These are phyloP conservation scores for Penicillium expansum DNA, from an alignment of 2,329 filamentous ascomycete species.

Conservation along the genomic window DNA sequence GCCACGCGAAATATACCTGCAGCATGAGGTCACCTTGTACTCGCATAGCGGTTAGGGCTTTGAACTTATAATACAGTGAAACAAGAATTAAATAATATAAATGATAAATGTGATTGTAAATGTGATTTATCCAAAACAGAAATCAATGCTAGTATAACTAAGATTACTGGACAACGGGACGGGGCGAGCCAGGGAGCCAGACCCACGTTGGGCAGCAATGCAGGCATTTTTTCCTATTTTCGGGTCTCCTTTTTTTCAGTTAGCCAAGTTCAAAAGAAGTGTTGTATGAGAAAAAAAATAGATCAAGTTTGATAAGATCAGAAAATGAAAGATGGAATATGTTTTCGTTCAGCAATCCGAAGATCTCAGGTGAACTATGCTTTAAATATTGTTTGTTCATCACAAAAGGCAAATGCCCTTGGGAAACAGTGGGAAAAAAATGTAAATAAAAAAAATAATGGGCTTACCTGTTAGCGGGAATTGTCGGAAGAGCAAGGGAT, in stretches of 20 bases:
- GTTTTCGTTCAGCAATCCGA: constrained; percentile 42
- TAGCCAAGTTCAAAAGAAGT: constrained; percentile 11
- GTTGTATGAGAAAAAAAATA: constrained; percentile 7
- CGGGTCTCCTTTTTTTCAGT: constrained; percentile 14
- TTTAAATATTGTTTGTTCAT: constrained; percentile 38
- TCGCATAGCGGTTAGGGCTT: background rate
- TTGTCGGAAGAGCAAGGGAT: background rate
- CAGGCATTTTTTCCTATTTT: constrained; percentile 11
- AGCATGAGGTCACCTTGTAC: constrained; percentile 1
- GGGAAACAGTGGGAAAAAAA: background rate
- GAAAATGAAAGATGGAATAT: constrained; percentile 41
- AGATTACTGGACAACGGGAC: constrained; percentile 17
- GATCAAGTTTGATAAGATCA: constrained; percentile 23
- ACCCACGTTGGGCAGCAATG: constrained; percentile 39
- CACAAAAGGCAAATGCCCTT: constrained; percentile 21
- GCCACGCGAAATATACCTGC: constrained; percentile 9
- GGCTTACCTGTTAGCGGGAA: constrained; percentile 22
- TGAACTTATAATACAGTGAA: background rate
- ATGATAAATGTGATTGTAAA: background rate
- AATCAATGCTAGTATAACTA: background rate
- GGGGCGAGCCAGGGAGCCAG: constrained; percentile 18
- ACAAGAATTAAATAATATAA: background rate
- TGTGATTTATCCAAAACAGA: background rate
- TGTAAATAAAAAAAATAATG: background rate
- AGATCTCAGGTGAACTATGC: constrained; percentile 47